Base-by-base conservation (phyloP, 208 protist genomes). In the Lotmaria passim region DNA sequence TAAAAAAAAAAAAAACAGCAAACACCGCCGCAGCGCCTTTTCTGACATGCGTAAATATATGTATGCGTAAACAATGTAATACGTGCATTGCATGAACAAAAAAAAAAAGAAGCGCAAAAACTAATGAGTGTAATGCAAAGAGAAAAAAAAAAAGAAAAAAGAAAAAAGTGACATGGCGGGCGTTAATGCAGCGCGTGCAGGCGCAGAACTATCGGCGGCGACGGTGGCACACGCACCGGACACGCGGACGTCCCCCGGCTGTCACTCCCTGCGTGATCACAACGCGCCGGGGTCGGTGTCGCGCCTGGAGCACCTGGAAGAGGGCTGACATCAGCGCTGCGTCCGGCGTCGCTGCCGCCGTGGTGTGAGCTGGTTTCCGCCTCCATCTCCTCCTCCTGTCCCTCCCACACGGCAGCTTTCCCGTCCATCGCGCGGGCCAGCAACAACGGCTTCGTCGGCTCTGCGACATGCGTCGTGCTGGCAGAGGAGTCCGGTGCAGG, bases 151-250 rank as follows among this genome's bases (percentile, higher is more conserved):
- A 53, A 14, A 50, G 6, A 31, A 62, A 65, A 65, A 66, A 41
- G 66, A 65, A 43, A 30, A 39, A 30, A 36, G 12, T 41, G 10
- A 41, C 36, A 7, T 41, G 10, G 7, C 7, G 4, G 41, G 23
- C 10, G 39, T 69, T 50, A 65, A 38, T 64, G 28, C n/a, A 39
- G 44, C 3, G 66, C 46, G 43, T 75, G 75, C 75, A 85, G 52
- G 46, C 76, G 80, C 31, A 93, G 75, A 8, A 83, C 70, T 38
- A 93, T 81, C 39, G 87, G 84, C 36, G 87, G 83, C 30, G 76
- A 82, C 12, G 85, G 83, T n/a, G 87, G 84, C 50, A 90, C 51
- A 60, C 84, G 87, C 56, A 80, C 56, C 36, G 57, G 43, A 61
- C 60, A 56, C 47, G 46, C 28, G 6, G 57, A 70, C n/a, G 46